A percentile compares a stretch with the other conserved stretches of the same genome.
These are phyloP conservation scores for Venustampulla echinocandica DNA, from an alignment of 495 filamentous ascomycete genomes.

Conservation along the genomic window DNA sequence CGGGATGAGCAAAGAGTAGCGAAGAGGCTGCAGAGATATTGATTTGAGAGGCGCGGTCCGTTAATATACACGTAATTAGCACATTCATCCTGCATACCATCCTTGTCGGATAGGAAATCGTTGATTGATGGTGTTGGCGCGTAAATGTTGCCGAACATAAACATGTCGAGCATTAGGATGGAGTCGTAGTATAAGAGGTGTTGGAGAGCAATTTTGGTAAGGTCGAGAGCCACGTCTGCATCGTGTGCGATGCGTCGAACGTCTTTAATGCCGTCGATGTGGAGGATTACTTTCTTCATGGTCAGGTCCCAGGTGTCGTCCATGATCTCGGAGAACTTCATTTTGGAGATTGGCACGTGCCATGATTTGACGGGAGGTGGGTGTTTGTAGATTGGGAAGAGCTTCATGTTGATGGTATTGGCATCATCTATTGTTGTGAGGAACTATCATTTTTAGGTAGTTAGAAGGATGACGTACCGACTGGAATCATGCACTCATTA, in stretches of 20 bases:
- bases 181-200: conserved; percentile 80
- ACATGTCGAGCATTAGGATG: conserved; percentile 67
- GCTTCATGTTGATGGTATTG: conserved; percentile 93
- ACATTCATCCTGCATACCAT: conserved; percentile 75
- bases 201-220: conserved; percentile 73
- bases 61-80: conserved; percentile 57
- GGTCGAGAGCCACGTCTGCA: conserved; percentile 75
- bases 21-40: conserved; percentile 62
- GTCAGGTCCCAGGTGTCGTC: conserved; percentile 90
- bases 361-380: conserved; percentile 71
- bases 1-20: conserved; percentile 67
- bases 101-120: conserved; percentile 58
- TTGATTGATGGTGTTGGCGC: conserved; percentile 69
- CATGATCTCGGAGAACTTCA: conserved; percentile 51
- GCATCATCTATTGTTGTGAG: conserved; percentile 55
- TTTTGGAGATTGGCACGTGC: conserved; percentile 86
- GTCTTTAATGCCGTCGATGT: conserved; percentile 85
- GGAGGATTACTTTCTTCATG: conserved; percentile 68
- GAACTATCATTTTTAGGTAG: not conserved
- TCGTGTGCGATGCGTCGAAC: conserved; percentile 73
- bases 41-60: conserved; percentile 31
- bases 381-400: conserved; percentile 73
- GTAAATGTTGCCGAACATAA: conserved; percentile 87
- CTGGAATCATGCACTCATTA: conserved; percentile 94
- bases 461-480: conserved; percentile 44